phyloP scores from a whole-genome alignment of 352 stramenopile genomes.

The Pythium rishiriense region DNA sequence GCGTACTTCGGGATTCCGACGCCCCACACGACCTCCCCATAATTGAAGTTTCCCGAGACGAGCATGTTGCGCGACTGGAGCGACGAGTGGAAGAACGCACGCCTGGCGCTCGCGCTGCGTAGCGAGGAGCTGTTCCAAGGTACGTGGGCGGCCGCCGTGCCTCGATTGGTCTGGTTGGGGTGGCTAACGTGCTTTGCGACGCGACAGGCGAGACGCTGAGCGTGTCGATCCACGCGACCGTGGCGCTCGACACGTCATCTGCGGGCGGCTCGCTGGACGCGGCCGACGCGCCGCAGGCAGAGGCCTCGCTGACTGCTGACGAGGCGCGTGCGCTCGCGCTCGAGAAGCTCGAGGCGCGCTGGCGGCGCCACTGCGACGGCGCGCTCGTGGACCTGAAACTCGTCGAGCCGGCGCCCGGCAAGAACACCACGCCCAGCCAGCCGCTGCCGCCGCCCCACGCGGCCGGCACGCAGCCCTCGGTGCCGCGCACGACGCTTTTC shows the following conservation, averaged over 20 bases:
- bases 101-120: conserved; percentile 52
- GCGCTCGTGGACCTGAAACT: conserved; percentile 57
- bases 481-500: conserved; percentile 42
- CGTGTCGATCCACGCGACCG: conserved; percentile 12
- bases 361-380: conserved; percentile 43
- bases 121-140: conserved; percentile 64
- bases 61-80: conserved; percentile 54
- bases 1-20: no score
- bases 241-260: conserved; percentile 16
- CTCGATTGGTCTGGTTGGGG: neutral
- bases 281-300: neutral
- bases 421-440: conserved; percentile 2
- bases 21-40: no score
- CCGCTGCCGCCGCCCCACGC: conserved; percentile 1
- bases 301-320: neutral
- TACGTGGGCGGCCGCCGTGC: conserved; percentile 7
- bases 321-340: conserved; percentile 11
- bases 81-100: conserved; percentile 68
- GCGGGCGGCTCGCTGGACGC: neutral
- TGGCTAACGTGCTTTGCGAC: neutral
- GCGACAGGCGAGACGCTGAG: conserved; percentile 21
- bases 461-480: conserved; percentile 12
- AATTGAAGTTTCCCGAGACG: conserved; percentile 10
- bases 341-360: conserved; percentile 31
- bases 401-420: conserved; percentile 24